Evolutionary conservation across 768 basidiomycete species (phyloP), one percentile per base, ranked within the genome.

Genomic region (Lanmaoa pseudosensibilis): DNA sequence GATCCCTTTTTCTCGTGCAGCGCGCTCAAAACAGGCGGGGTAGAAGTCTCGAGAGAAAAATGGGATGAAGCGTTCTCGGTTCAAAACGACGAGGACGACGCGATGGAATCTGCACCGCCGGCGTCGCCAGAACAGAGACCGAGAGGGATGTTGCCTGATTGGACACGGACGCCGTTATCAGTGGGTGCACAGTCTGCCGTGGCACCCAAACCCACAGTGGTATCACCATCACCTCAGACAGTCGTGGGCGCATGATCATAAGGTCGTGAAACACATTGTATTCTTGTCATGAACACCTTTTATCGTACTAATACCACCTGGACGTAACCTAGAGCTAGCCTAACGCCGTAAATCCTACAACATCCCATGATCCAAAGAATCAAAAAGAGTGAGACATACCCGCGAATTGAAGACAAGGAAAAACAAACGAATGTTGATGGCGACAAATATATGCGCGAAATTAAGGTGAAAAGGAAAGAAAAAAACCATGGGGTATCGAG

Each of bases 1-100:
- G 19, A 12, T 12, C 13, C 4, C 16, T 8, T 15, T 4, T 45
- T 7, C 8, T 37, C 4, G 6, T 53, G 19, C 56, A 94, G 93
- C 11, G 81, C 91, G 9, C 77, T 97, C 46, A 96, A 97, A 72
- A 92, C 88, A 0, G 90, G 91, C 4, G 93, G 92, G 0, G 81
- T 79, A 3, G 94, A 96, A 67, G 81, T 97, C 9, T 67, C 85
- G 47, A 78, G 93, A 39, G 94, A 96, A 67, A 83, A 83, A 56
- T 97, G 92, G 89, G 94, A 97, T 62, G 88, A 90, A 66, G 81
- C 78, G 21, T 83, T 82, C 33, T 40, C 57, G 55, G 55, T 69
- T 37, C 68, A 72, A 12, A 74, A 74, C 19, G 78, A 76, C 21
- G 79, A 77, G 46, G 81, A 80, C 11, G 75, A 80, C 58, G 64